These are phyloP conservation scores for Ambrosia trifida DNA, from an alignment of 129 eudicot species.

Conservation along the genomic window DNA sequence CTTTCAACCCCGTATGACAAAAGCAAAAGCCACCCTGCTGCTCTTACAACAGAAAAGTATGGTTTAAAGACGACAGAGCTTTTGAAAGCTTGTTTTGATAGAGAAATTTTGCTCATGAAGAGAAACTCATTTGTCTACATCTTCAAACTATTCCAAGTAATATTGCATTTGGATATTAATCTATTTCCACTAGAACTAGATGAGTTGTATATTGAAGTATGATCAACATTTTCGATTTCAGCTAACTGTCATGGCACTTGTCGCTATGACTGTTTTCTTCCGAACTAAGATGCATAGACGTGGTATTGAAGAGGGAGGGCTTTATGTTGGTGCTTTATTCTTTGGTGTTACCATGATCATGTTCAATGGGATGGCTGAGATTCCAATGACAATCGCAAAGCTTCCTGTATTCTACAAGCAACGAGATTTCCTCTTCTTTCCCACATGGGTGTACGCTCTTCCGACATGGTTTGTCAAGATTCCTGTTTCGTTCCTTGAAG, in stretches of 20 bases:
- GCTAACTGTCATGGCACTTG: conserved; percentile 54
- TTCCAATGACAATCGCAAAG: conserved; percentile 59
- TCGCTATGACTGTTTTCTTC: conserved; percentile 62
- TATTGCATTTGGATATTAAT: neutral
- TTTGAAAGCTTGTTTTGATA: conserved; percentile 66
- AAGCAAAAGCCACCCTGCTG: conserved; percentile 75
- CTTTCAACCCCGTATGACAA: conserved; percentile 71
- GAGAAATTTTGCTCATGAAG: conserved; percentile 78
- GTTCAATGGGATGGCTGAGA: conserved; percentile 89
- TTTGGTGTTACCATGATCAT: conserved; percentile 48
- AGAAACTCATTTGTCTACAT: conserved; percentile 81
- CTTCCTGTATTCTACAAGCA: conserved; percentile 94
- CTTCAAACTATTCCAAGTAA: conserved; percentile 63
- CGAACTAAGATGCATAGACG: conserved; percentile 61
- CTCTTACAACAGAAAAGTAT: conserved; percentile 64
- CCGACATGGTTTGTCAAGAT: conserved; percentile 81
- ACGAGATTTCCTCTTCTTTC: conserved; percentile 77
- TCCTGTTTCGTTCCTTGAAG: conserved; percentile 65
- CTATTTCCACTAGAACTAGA: neutral
- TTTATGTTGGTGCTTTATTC: conserved; percentile 75
- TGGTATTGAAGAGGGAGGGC: conserved; percentile 49
- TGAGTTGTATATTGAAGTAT: neutral
- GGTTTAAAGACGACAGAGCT: conserved; percentile 72
- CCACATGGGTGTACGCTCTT: conserved; percentile 77
- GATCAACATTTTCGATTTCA: conserved; percentile 26